Conservation (phyloP, 768 basidiomycete genomes). For the Lyophyllum decastes region DNA sequence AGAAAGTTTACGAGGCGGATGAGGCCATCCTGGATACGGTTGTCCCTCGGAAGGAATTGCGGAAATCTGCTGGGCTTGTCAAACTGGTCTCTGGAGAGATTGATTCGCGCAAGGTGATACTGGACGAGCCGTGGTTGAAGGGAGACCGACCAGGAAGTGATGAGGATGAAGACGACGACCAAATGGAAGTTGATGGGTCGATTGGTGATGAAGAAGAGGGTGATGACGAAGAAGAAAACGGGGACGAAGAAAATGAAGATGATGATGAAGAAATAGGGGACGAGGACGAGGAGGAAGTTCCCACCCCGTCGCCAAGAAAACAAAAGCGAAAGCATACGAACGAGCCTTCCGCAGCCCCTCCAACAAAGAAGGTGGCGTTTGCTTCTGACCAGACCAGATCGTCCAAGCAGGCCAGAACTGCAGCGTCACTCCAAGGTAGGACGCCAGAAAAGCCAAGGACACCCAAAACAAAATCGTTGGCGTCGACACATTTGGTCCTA, state of each 20-base stretch:
- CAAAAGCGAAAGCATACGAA: constrained; percentile 48
- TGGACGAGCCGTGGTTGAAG: constrained; percentile 40
- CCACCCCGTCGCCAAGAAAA: constrained; percentile 33
- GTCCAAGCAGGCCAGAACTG: constrained; percentile 18
- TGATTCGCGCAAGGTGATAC: constrained; percentile 39
- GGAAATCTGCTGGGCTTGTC: constrained; percentile 62
- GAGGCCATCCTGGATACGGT: constrained; percentile 48
- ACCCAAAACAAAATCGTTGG: constrained; percentile 27
- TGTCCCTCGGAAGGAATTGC: constrained; percentile 65
- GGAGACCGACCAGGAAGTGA: constrained; percentile 34
- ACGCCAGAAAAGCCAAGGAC: constrained; percentile 8
- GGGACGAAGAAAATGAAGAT: constrained; percentile 34
- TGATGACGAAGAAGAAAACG: constrained; percentile 41
- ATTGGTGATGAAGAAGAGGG: constrained; percentile 34
- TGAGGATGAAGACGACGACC: constrained; percentile 37
- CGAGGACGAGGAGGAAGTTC: constrained; percentile 36
- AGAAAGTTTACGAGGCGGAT: constrained; percentile 46
- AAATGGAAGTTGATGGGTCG: constrained; percentile 31
- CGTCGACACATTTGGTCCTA: constrained; percentile 19
- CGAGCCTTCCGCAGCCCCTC: constrained; percentile 28
- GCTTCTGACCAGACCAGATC: constrained; percentile 30
- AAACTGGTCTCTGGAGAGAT: constrained; percentile 38
- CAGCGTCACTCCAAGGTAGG: constrained; percentile 12
- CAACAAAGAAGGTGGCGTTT: constrained; percentile 59
- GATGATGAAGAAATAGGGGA: constrained; percentile 40